Evolutionary conservation across 139 green algal genomes (phyloP), one percentile per base, ranked within the genome.

Genomic region (Chlorella sp.): DNA sequence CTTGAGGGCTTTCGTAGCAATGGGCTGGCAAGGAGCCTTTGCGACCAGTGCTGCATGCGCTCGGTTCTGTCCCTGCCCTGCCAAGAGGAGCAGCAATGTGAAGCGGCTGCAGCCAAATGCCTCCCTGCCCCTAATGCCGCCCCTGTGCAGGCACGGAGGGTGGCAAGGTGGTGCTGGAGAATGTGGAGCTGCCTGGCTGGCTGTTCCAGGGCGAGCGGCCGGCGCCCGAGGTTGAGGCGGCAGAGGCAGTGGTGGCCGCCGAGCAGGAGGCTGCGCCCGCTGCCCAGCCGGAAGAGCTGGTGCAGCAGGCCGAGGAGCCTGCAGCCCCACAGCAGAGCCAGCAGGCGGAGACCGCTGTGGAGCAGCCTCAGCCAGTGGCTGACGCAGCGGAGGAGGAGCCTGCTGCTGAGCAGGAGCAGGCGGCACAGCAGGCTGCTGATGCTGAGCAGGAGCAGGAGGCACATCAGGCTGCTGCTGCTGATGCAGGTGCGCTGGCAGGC

Each of bases 171-270:
- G 73, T 90, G 28, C 48, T 90, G 20, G 76, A 90, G 32, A 72
- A 84, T 56, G 82, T 90, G 46, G 62, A 87, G 81, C 48, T 90
- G 46, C 86, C 86, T 38, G 68, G 38, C 24, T 90, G 86, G 86
- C 44, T 90, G 34, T 90, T 88, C 75, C 64, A 75, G 1, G 79
- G 76, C 38, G 65, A 81, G 51, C 60, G 74, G 73, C 43, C 44
- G 20, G 48, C 72, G 34, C 60, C 51, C 24, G 64, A 84, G 68
- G 69, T 82, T 32, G 51, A 40, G 9, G 69, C 34, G 44, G 60
- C 60, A 9, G 85, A 70, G 0, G 74, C 80, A 1, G 41, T 70
- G 43, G 74, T 64, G 51, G 51, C 51, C 5, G 28, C 76, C 34
- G 48, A 58, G 60, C 68, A 65, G 41, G 81, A 80, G 3, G 43